Conservation (phyloP, 1,139 yeast species). For the Pichia sp. region DNA sequence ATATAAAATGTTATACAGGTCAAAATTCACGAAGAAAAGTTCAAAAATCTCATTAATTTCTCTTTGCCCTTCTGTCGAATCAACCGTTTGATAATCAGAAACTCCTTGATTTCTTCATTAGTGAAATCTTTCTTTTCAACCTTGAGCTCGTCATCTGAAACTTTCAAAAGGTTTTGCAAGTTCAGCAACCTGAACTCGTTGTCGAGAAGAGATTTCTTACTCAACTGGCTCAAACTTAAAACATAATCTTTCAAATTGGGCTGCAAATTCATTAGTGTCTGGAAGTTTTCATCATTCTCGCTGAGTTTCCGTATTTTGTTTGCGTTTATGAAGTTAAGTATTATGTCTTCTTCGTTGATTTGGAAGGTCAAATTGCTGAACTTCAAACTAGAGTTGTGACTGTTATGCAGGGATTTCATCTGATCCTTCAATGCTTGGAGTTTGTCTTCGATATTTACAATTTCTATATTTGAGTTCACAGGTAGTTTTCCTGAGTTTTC, state of each 20-base stretch:
- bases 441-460: slow-evolving; percentile 35
- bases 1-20: not conserved
- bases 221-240: slow-evolving; percentile 23
- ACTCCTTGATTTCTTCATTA: slow-evolving; percentile 45
- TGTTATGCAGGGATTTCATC: slow-evolving; percentile 30
- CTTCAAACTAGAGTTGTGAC: slow-evolving; percentile 41
- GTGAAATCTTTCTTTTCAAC: slow-evolving; percentile 22
- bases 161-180: slow-evolving; percentile 36
- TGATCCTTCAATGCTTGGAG: slow-evolving; percentile 32
- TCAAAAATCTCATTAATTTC: slow-evolving; percentile 55
- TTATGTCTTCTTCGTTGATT: slow-evolving; percentile 66
- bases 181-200: slow-evolving; percentile 19
- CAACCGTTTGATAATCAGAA: slow-evolving; percentile 54
- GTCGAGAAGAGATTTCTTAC: slow-evolving; percentile 22
- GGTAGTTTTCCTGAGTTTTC: slow-evolving; percentile 27
- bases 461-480: slow-evolving; percentile 67
- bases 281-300: slow-evolving; percentile 31
- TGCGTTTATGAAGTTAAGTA: slow-evolving; percentile 66
- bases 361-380: slow-evolving; percentile 45
- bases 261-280: slow-evolving; percentile 15
- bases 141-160: slow-evolving; percentile 32
- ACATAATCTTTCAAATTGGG: slow-evolving; percentile 24
- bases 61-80: slow-evolving; percentile 69
- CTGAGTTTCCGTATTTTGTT: slow-evolving; percentile 35
- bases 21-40: slow-evolving; percentile 8